Percentiles rank a stretch among this genome's conserved stretches.
These are phyloP conservation scores for Colletotrichum sp. DNA, from an alignment of 2,329 filamentous ascomycete genomes.

Conservation along the genomic window DNA sequence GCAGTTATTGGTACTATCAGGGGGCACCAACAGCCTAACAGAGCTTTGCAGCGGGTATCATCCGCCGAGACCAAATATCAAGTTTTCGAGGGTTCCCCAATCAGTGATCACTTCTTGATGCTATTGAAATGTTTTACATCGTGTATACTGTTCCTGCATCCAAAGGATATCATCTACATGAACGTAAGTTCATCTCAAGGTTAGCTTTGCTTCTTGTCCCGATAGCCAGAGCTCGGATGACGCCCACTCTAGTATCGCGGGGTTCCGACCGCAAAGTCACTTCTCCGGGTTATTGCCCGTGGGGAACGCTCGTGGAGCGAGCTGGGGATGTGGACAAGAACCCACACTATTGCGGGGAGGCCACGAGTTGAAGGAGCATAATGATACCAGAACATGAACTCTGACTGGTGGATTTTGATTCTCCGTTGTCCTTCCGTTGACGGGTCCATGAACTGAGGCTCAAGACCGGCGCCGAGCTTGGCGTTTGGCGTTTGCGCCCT, in stretches of 20 bases:
- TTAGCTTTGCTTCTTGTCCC: neutral
- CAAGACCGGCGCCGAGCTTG: neutral
- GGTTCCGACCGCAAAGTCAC: neutral
- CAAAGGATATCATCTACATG: neutral
- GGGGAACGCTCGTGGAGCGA: neutral
- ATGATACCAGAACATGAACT: neutral
- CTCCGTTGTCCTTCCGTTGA: neutral
- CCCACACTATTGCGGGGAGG: neutral
- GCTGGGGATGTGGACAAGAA: neutral
- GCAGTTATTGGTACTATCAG: neutral
- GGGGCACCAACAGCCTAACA: neutral
- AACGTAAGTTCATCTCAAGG: neutral
- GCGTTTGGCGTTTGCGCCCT: neutral
- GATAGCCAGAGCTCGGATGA: neutral
- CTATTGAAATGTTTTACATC: rapidly evolving
- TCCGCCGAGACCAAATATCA: neutral
- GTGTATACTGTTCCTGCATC: neutral
- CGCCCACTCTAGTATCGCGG: neutral
- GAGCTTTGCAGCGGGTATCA: too few relatives aligned
- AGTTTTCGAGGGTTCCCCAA: neutral
- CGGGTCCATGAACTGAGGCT: neutral
- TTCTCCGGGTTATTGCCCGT: constrained; percentile 14
- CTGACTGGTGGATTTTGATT: constrained; percentile 5
- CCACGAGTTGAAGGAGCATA: neutral
- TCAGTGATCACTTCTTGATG: neutral